Evolutionary conservation across 352 stramenopile species (phyloP), one percentile per base, ranked within the genome.

Genomic region (Globisporangium megalacanthum): DNA sequence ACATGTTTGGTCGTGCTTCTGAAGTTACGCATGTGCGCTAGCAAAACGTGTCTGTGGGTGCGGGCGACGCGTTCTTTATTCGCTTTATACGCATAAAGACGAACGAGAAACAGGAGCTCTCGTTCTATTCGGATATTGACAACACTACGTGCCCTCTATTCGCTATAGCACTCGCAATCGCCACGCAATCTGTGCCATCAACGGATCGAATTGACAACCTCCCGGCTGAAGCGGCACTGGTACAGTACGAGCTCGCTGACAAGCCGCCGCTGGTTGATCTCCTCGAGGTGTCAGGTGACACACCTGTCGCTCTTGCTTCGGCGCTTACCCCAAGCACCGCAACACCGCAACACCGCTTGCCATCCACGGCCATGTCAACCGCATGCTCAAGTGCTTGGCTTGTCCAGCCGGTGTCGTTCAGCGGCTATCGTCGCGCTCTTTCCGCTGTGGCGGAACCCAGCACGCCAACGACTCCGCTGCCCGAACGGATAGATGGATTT

Each of bases 361-460:
- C 9, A 61, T 67, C 10, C 67, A 72, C 48, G 29, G 35, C 10
- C 50, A 68, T 35, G 56, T 68, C 10, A 73, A 73, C 17, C 50
- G 61, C 0, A 6, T 68, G 1, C 65, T 73, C 2, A 57, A 56
- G 10, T 52, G 58, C 6, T n/a, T 76, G 3, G 10, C 22, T 1
- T 1, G 1, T 0, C 20, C 29, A 0, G 54, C 54, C 19, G 61
- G 52, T 3, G 49, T 71, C 0, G 25, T 49, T 6, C 51, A 47
- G 7, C 7, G 22, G 10, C 47, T 73, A 5, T 64, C 56, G 1
- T 73, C 62, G 2, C 69, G 67, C 15, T 69, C 65, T 0, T 69
- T 77, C 52, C 49, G 58, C 0, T 49, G 64, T 17, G 60, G 37
- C 3, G 47, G 47, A 4, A 15, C 22, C 0, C 47, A 52, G 11